phyloP scores from a whole-genome alignment of 2,329 filamentous ascomycete genomes.

The Didymella exigua region DNA sequence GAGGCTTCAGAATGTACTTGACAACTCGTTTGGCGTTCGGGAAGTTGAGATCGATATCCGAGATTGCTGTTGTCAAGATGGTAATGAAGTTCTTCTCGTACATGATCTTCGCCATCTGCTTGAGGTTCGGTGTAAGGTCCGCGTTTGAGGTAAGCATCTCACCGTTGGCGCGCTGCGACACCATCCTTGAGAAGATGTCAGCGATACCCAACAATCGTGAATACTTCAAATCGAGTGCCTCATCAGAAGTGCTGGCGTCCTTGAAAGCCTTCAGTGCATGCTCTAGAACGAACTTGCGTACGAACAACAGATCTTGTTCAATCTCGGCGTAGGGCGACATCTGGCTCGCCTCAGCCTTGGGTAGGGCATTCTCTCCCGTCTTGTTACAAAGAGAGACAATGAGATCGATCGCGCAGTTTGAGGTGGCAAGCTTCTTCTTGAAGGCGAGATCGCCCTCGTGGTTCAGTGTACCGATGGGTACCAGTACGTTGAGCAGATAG shows the following conservation, averaged over 20 bases:
- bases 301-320: slow-evolving; percentile 84
- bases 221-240: slow-evolving; percentile 84
- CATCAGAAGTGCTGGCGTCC: slow-evolving; percentile 78
- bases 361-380: slow-evolving; percentile 75
- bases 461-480: slow-evolving; percentile 68
- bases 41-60: slow-evolving; percentile 94
- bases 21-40: slow-evolving; percentile 91
- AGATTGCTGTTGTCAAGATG: slow-evolving; percentile 86
- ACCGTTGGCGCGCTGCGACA: slow-evolving; percentile 62
- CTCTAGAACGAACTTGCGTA: slow-evolving; percentile 93
- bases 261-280: slow-evolving; percentile 91
- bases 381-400: slow-evolving; percentile 86
- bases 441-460: slow-evolving; percentile 75
- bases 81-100: slow-evolving; percentile 96
- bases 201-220: slow-evolving; percentile 84
- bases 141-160: slow-evolving; percentile 46
- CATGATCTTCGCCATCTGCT: slow-evolving; percentile 91
- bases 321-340: slow-evolving; percentile 64
- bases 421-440: slow-evolving; percentile 86
- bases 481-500: slow-evolving; percentile 84
- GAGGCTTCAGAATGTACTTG: slow-evolving; percentile 91
- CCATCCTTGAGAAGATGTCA: slow-evolving; percentile 91
- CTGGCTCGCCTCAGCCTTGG: slow-evolving; percentile 50
- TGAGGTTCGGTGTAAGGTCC: slow-evolving; percentile 63
- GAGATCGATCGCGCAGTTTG: slow-evolving; percentile 82